A percentile compares a stretch with the other conserved stretches of the same genome.
phyloP scores from a whole-genome alignment of 306 rosid species.

The Acmispon strigosus region DNA sequence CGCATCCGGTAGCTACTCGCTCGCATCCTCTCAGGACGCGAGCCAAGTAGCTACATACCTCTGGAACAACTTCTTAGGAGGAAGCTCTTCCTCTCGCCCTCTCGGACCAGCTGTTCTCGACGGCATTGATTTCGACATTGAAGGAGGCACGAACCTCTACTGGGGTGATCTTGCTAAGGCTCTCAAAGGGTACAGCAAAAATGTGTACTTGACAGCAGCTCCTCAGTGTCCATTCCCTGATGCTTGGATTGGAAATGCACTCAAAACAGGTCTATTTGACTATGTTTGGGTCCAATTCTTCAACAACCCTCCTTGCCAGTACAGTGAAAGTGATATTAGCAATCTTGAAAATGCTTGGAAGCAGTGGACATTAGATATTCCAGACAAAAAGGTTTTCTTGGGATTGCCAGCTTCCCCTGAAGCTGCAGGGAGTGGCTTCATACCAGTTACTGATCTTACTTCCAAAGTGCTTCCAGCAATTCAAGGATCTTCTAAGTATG shows the following conservation, averaged over 20 bases:
- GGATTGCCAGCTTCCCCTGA: neutral
- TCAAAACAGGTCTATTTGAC: neutral
- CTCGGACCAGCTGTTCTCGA: slow-evolving; percentile 40
- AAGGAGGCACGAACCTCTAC: slow-evolving; percentile 24
- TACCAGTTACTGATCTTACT: neutral
- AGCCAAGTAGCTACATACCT: slow-evolving; percentile 28
- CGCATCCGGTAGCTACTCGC: slow-evolving; percentile 24
- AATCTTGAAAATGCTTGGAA: slow-evolving; percentile 27
- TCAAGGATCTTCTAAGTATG: slow-evolving; percentile 23
- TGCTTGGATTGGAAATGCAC: slow-evolving; percentile 23
- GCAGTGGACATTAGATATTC: slow-evolving; percentile 15
- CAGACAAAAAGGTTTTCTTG: slow-evolving; percentile 24
- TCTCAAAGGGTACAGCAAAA: slow-evolving; percentile 22
- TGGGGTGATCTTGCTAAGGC: slow-evolving; percentile 33
- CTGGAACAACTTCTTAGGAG: slow-evolving; percentile 43
- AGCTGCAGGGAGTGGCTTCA: no score
- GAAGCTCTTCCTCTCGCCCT: slow-evolving; percentile 33
- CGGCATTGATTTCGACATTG: slow-evolving; percentile 37
- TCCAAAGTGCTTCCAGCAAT: slow-evolving; percentile 31
- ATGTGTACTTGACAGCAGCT: slow-evolving; percentile 22
- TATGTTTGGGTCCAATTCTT: slow-evolving; percentile 31
- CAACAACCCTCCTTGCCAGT: slow-evolving; percentile 35
- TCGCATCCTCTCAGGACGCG: slow-evolving; percentile 27
- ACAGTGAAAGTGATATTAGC: neutral
- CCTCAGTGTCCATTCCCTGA: slow-evolving; percentile 32